These are phyloP conservation scores for Ganoderma resinaceum DNA, from an alignment of 1,284 basidiomycete genomes.

Conservation along the genomic window DNA sequence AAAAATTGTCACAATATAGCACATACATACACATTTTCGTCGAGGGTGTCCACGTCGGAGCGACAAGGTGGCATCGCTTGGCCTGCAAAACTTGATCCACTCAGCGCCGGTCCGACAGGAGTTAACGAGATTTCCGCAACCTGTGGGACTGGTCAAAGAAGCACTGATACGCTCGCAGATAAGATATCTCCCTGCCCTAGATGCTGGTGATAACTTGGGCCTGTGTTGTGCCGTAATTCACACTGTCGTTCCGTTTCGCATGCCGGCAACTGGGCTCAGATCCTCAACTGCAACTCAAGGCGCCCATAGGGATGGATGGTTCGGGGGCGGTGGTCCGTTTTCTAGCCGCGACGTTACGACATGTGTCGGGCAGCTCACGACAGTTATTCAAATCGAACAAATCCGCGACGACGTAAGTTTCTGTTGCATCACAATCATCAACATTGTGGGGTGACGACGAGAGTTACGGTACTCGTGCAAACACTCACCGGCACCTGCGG, in stretches of 20 bases:
- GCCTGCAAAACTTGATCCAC: neutral
- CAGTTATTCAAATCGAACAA: neutral
- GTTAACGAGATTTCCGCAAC: neutral
- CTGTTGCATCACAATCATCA: neutral
- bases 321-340: neutral
- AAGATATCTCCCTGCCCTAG: neutral
- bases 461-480: neutral
- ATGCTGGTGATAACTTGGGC: neutral
- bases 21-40: neutral
- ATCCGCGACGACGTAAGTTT: neutral
- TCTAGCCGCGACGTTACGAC: neutral
- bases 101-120: neutral
- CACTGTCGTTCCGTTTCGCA: neutral
- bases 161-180: neutral
- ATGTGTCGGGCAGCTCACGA: neutral
- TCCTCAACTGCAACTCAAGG: neutral
- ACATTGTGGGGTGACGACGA: neutral
- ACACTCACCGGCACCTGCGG: neutral
- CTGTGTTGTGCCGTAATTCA: neutral
- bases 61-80: neutral
- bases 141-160: neutral
- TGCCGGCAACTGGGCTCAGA: neutral
- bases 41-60: neutral
- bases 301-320: neutral
- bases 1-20: neutral